These are phyloP conservation scores for Aureobasidium sp. DNA, from an alignment of 2,329 filamentous ascomycete genomes.

Conservation along the genomic window DNA sequence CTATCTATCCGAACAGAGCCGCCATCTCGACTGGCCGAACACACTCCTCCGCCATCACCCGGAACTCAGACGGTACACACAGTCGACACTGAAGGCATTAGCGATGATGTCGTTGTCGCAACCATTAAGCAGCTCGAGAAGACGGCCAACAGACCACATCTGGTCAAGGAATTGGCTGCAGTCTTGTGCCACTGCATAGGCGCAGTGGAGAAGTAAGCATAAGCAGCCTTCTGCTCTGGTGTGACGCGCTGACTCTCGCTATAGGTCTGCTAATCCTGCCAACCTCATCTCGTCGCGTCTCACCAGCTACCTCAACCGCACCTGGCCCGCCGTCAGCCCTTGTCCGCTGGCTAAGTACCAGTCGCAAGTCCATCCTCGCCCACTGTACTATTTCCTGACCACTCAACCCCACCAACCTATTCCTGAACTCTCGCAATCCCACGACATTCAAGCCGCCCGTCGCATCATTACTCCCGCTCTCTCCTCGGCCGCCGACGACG, in stretches of 20 bases:
- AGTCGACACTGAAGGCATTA: constrained; percentile 75
- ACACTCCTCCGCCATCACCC: constrained; percentile 76
- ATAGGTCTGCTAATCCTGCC: constrained; percentile 87
- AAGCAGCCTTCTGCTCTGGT: neutral
- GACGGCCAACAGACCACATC: constrained; percentile 83
- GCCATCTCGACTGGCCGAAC: constrained; percentile 45
- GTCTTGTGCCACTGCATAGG: constrained; percentile 69
- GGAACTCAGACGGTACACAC: constrained; percentile 44
- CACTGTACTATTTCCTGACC: constrained; percentile 93
- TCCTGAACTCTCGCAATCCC: constrained; percentile 48
- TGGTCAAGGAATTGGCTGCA: constrained; percentile 86
- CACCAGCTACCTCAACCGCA: constrained; percentile 79
- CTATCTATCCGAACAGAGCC: constrained; percentile 44
- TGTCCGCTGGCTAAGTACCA: constrained; percentile 92
- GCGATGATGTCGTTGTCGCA: constrained; percentile 90
- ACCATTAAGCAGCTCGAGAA: constrained; percentile 83
- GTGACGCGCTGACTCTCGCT: constrained; percentile 6
- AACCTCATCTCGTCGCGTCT: constrained; percentile 92
- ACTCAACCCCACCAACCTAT: constrained; percentile 79
- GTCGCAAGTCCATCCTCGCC: constrained; percentile 83
- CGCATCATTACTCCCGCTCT: constrained; percentile 77
- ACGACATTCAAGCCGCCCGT: constrained; percentile 34
- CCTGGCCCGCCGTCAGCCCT: constrained; percentile 67
- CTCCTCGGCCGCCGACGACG: constrained; percentile 70
- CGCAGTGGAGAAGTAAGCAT: constrained; percentile 82